A percentile compares a stretch with the other conserved stretches of the same genome.
These are phyloP conservation scores for Musa schizocarpa DNA, from an alignment of 176 grass and related monocot species.

Conservation along the genomic window DNA sequence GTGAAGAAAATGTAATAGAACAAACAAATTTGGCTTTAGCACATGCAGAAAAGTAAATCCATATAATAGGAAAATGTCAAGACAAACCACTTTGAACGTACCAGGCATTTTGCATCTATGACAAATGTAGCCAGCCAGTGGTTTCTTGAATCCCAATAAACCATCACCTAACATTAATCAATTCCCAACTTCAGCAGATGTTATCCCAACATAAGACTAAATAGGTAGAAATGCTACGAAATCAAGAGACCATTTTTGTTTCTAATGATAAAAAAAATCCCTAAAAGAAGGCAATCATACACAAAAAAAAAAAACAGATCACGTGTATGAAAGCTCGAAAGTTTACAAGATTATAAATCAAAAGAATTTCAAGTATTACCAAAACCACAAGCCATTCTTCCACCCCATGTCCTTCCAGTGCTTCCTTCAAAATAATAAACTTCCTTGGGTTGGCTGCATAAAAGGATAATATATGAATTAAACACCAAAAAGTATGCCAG, in stretches of 20 bases:
- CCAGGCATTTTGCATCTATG: conserved; percentile 41
- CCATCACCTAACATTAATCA: conserved; percentile 27
- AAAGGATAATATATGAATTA: not conserved
- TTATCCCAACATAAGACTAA: not conserved
- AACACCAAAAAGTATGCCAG: not conserved
- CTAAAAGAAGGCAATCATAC: not conserved
- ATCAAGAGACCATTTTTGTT: not conserved
- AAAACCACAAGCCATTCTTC: too few relatives aligned
- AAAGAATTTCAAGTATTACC: too few relatives aligned
- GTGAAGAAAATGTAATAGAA: not conserved
- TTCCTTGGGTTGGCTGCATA: too few relatives aligned
- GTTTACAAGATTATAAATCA: conserved; percentile 4
- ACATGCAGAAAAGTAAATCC: not conserved
- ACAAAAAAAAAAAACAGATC: too few relatives aligned
- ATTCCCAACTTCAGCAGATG: not conserved
- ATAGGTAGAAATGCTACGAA: not conserved
- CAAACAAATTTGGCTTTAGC: not conserved
- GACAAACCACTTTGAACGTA: not conserved
- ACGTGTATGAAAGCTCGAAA: not conserved
- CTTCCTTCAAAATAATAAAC: too few relatives aligned
- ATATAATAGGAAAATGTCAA: not conserved
- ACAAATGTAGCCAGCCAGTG: conserved; percentile 46
- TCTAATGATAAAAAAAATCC: not conserved
- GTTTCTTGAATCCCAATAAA: conserved; percentile 28
- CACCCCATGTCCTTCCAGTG: too few relatives aligned